Evolutionary conservation across 164 flowering plant genomes (phyloP).

Genomic region (Umbellularia californica): DNA sequence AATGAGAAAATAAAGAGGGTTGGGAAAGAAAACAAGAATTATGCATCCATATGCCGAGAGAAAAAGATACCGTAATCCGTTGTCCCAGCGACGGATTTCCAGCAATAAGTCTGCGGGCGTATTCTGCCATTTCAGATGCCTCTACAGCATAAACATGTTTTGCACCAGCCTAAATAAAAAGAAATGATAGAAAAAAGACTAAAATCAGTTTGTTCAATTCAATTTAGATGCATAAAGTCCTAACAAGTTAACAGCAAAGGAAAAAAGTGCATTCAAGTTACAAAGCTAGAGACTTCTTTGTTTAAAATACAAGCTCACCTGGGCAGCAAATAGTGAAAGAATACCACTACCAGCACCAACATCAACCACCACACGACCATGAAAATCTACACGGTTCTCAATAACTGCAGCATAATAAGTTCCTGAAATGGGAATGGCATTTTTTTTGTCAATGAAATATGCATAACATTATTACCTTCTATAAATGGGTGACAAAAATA

Average conservation of each 20-base stretch:
- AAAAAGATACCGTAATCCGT: constrained; percentile 64
- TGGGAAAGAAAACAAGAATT: not conserved
- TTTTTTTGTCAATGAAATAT: not conserved
- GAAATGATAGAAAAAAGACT: not conserved
- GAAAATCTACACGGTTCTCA: constrained; percentile 84
- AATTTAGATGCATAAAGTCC: constrained; percentile 6
- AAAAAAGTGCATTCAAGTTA: not conserved
- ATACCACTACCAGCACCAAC: constrained; percentile 99
- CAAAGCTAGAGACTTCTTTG: not conserved
- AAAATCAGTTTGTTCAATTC: not conserved
- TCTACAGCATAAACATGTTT: constrained; percentile 99
- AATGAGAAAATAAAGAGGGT: not conserved
- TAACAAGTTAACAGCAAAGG: not conserved
- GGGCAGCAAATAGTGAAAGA: constrained; percentile 97
- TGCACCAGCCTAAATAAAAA: constrained; percentile 75
- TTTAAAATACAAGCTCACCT: constrained; percentile 39
- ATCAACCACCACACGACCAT: constrained; percentile 92
- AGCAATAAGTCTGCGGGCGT: constrained; percentile 82
- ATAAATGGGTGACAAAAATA: too few species aligned
- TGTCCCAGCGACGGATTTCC: constrained; percentile 76
- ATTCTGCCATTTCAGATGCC: constrained; percentile 99
- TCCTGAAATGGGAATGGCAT: constrained; percentile 40
- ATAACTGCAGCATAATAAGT: constrained; percentile 93
- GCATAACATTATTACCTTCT: not conserved
- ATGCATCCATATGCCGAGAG: not conserved